These are phyloP conservation scores for Ciborinia camelliae DNA, from an alignment of 2,329 filamentous ascomycete genomes.

Conservation along the genomic window DNA sequence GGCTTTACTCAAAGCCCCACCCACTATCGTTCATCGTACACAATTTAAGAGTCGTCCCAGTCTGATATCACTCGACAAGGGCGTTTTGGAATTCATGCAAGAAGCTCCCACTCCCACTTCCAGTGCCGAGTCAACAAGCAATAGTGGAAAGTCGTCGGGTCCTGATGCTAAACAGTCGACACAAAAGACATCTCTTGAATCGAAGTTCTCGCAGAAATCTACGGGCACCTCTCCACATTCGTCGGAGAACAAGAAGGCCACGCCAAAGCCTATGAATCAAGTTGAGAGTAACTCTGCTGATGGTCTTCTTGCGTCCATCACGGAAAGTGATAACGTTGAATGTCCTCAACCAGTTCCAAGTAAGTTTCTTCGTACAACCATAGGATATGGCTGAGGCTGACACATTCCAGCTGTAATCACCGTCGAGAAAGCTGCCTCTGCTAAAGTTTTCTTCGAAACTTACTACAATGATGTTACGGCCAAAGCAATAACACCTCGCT, in stretches of 20 bases:
- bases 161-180: constrained; percentile 35
- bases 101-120: constrained; percentile 30
- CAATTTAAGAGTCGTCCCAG: constrained; percentile 41
- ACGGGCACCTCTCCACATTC: constrained; percentile 31
- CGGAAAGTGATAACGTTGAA: constrained; percentile 26
- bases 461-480: constrained; percentile 71
- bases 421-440: constrained; percentile 73
- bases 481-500: constrained; percentile 53
- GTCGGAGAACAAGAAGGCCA: constrained; percentile 33
- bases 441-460: constrained; percentile 83
- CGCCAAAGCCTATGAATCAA: constrained; percentile 22
- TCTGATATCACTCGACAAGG: constrained; percentile 39
- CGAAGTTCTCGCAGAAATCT: constrained; percentile 39
- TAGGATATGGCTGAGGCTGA: neutral
- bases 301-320: constrained; percentile 32
- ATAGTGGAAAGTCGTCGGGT: constrained; percentile 33
- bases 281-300: constrained; percentile 29
- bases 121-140: constrained; percentile 30
- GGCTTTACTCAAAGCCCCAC: constrained; percentile 41
- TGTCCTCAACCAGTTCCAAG: constrained; percentile 33
- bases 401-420: constrained; percentile 45
- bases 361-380: constrained; percentile 20
- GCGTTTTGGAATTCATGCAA: constrained; percentile 26
- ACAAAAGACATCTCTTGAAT: constrained; percentile 41
- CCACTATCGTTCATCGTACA: constrained; percentile 45